Percentiles rank a stretch among this genome's conserved stretches.
phyloP scores from a whole-genome alignment of 805 yeast species.

The Wickerhamiella spandovensis region DNA sequence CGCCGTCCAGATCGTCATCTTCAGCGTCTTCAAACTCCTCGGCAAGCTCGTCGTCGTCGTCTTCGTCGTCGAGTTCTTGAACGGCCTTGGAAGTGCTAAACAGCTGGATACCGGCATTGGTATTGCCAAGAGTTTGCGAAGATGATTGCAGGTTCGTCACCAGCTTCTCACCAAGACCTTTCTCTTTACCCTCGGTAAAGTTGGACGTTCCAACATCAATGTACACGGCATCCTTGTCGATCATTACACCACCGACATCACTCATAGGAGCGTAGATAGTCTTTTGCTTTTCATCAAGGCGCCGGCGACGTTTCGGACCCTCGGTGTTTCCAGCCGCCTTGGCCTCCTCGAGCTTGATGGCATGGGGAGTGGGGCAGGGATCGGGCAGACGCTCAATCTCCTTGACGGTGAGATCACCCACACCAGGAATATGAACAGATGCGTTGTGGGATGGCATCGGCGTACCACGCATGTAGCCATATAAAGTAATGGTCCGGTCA shows the following conservation, averaged over 20 bases:
- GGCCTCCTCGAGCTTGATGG: conserved; percentile 62
- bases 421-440: conserved; percentile 86
- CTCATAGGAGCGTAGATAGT: conserved; percentile 98
- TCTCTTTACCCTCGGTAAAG: conserved; percentile 51
- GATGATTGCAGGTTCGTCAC: conserved; percentile 73
- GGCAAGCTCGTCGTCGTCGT: conserved; percentile 28
- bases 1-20: conserved; percentile 25
- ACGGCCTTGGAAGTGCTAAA: conserved; percentile 51
- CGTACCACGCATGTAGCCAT: conserved; percentile 92
- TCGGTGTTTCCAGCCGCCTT: conserved; percentile 51
- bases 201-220: conserved; percentile 55
- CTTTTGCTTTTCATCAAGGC: conserved; percentile 88
- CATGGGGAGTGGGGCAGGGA: conserved; percentile 97
- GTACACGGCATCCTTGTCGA: conserved; percentile 95
- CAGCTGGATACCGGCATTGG: conserved; percentile 54
- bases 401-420: conserved; percentile 72
- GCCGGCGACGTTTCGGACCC: conserved; percentile 48
- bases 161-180: conserved; percentile 75
- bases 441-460: conserved; percentile 59
- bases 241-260: conserved; percentile 96
- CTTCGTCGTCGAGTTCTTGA: conserved; percentile 28
- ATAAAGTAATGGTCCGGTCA: conserved; percentile 81
- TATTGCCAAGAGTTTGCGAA: conserved; percentile 41
- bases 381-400: conserved; percentile 85
- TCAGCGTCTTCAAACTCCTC: conserved; percentile 27